A percentile compares a stretch with the other conserved stretches of the same genome.
Conservation (phyloP, 1,284 basidiomycete genomes). For the Fomitopsis pinicola region DNA sequence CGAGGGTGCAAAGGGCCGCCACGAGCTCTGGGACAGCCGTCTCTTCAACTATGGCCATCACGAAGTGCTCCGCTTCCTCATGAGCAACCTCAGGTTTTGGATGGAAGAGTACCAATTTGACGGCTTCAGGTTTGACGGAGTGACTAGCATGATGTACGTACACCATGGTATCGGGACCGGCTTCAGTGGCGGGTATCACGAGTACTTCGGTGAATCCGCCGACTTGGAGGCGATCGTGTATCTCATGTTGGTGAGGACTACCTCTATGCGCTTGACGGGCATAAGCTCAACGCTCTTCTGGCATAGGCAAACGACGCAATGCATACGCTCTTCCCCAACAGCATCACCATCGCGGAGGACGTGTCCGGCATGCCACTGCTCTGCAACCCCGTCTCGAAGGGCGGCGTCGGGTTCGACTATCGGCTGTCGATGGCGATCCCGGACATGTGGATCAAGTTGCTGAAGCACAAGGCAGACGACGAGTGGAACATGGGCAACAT, state of each 20-base stretch:
- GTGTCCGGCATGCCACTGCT: slow-evolving; percentile 98
- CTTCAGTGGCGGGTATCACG: slow-evolving; percentile 96
- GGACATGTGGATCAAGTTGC: slow-evolving; percentile 99
- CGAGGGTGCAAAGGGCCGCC: slow-evolving; percentile 83
- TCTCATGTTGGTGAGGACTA: slow-evolving; percentile 77
- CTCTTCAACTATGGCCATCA: slow-evolving; percentile 96
- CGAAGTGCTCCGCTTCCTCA: slow-evolving; percentile 91
- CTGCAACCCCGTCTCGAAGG: slow-evolving; percentile 74
- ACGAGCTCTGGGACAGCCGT: slow-evolving; percentile 96
- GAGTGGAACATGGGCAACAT: slow-evolving; percentile 90
- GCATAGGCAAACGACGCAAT: slow-evolving; percentile 81
- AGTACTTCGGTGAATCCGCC: slow-evolving; percentile 88
- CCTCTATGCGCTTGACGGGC: too few species aligned
- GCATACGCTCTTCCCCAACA: slow-evolving; percentile 75
- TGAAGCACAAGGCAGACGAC: slow-evolving; percentile 89
- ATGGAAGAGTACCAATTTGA: slow-evolving; percentile 96
- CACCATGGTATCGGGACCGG: slow-evolving; percentile 98
- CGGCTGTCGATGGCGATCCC: slow-evolving; percentile 97
- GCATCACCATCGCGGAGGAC: slow-evolving; percentile 95
- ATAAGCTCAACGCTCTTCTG: slow-evolving; percentile 35
- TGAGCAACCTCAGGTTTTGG: slow-evolving; percentile 95
- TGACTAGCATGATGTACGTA: slow-evolving; percentile 98
- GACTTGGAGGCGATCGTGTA: slow-evolving; percentile 93
- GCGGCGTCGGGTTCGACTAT: slow-evolving; percentile 97
- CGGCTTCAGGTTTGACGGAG: slow-evolving; percentile 97